Evolutionary conservation across 345 rosid species (phyloP).

Genomic region (Aurinia saxatilis): DNA sequence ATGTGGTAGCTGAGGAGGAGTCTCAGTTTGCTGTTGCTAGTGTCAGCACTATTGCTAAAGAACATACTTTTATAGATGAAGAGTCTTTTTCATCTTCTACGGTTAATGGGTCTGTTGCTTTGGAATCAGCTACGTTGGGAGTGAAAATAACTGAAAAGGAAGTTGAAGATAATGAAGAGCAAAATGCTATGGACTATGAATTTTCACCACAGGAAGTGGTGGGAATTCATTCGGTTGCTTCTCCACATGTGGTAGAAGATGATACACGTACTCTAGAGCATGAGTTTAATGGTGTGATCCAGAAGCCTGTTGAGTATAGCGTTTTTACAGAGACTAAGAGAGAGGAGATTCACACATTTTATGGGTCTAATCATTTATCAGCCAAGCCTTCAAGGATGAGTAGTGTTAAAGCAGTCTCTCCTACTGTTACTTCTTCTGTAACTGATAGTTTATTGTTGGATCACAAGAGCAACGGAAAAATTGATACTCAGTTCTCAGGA

Average conservation of each 20-base stretch:
- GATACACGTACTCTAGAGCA: conserved; percentile 19
- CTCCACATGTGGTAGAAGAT: conserved; percentile 25
- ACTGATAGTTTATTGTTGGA: conserved; percentile 37
- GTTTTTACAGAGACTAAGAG: conserved; percentile 37
- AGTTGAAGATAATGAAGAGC: conserved; percentile 19
- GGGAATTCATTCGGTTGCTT: conserved; percentile 21
- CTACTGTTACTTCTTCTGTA: conserved; percentile 31
- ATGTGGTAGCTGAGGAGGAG: conserved; percentile 17
- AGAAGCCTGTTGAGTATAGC: conserved; percentile 24
- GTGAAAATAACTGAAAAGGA: conserved; percentile 27
- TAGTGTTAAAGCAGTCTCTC: conserved; percentile 34
- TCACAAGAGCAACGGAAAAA: conserved; percentile 30
- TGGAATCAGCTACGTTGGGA: conserved; percentile 30
- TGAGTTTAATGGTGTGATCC: conserved; percentile 7
- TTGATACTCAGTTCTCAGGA: conserved; percentile 27
- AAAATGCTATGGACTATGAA: conserved; percentile 21
- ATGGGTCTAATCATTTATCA: conserved; percentile 33
- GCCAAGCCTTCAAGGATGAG: conserved; percentile 28
- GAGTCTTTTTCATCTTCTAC: conserved; percentile 12
- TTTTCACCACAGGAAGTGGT: conserved; percentile 17
- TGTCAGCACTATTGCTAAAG: conserved; percentile 26
- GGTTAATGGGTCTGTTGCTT: conserved; percentile 29
- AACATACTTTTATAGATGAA: conserved; percentile 18
- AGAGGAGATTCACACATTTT: conserved; percentile 58
- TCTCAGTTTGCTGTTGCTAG: conserved; percentile 24